Percentiles rank a stretch among this genome's conserved stretches.
Evolutionary conservation across 192 early-diverging fungal genomes (phyloP).

Genomic region (Podila epigama): DNA sequence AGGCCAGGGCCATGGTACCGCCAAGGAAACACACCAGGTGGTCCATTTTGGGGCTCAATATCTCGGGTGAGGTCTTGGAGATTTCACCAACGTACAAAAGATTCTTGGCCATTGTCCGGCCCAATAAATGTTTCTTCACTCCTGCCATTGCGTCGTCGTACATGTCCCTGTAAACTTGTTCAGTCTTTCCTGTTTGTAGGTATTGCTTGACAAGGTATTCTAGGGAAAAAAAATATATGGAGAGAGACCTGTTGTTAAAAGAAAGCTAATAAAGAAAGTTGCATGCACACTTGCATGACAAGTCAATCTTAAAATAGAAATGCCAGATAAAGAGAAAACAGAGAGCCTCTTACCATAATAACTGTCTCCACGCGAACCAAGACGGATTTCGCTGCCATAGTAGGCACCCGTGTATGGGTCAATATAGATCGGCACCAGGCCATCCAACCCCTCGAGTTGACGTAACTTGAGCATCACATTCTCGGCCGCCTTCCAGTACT

Average conservation of each 20-base stretch:
- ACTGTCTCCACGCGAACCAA: constrained; percentile 74
- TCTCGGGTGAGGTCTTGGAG: constrained; percentile 19
- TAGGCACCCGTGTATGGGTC: constrained; percentile 58
- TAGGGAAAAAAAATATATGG: constrained; percentile 30
- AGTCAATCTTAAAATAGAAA: not conserved
- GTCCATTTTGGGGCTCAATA: constrained; percentile 75
- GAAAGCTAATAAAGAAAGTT: constrained; percentile 42
- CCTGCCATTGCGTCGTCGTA: constrained; percentile 71
- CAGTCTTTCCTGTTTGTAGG: constrained; percentile 70
- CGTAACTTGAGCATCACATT: constrained; percentile 61
- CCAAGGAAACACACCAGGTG: constrained; percentile 93
- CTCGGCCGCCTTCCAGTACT: constrained; percentile 74
- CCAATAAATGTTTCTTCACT: constrained; percentile 72
- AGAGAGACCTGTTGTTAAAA: not conserved
- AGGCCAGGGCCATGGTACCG: constrained; percentile 80
- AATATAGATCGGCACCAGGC: constrained; percentile 80
- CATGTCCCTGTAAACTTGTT: constrained; percentile 69
- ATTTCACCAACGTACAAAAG: constrained; percentile 72
- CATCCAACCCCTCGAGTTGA: constrained; percentile 58
- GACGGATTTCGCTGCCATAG: constrained; percentile 55
- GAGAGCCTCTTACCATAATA: constrained; percentile 77
- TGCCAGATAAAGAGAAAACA: not conserved
- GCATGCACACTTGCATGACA: constrained; percentile 25
- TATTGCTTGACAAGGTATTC: constrained; percentile 95
- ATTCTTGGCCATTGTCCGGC: constrained; percentile 55